A percentile compares a stretch with the other conserved stretches of the same genome.
Evolutionary conservation across 495 filamentous ascomycete genomes (phyloP).

Genomic region (Penicillium bialowiezense): DNA sequence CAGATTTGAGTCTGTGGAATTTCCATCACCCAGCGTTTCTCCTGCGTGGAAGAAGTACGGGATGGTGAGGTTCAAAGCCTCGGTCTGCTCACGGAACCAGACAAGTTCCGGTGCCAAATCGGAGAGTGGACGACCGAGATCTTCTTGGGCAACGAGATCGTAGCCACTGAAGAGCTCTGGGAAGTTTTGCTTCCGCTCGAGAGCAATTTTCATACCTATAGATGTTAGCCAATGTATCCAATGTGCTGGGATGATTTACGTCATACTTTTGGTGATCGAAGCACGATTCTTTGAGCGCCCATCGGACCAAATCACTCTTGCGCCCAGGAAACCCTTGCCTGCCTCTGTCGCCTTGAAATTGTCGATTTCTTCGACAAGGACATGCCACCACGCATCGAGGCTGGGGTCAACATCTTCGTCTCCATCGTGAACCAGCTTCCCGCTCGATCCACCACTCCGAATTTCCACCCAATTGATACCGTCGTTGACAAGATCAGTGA

Average conservation of each 20-base stretch:
- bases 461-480: neutral
- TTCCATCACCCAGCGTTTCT: slow-evolving; percentile 21
- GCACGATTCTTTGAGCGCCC: neutral
- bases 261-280: neutral
- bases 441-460: neutral
- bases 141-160: slow-evolving; percentile 21
- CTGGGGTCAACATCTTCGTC: neutral
- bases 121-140: slow-evolving; percentile 16
- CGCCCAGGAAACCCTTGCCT: slow-evolving; percentile 16
- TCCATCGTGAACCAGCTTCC: neutral
- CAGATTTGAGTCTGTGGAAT: slow-evolving; percentile 21
- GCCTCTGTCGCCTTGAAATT: slow-evolving; percentile 7
- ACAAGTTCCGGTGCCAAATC: slow-evolving; percentile 17
- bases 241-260: neutral
- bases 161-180: slow-evolving; percentile 20
- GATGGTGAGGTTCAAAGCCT: slow-evolving; percentile 11
- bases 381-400: slow-evolving; percentile 13
- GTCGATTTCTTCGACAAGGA: slow-evolving; percentile 13
- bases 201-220: neutral
- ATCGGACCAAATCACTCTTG: slow-evolving; percentile 13
- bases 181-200: neutral
- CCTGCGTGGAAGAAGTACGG: slow-evolving; percentile 25
- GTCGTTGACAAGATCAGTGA: neutral
- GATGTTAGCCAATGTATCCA: neutral
- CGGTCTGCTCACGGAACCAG: slow-evolving; percentile 18